These are phyloP conservation scores for Teratosphaeria gauchensis DNA, from an alignment of 2,329 filamentous ascomycete genomes.

Conservation along the genomic window DNA sequence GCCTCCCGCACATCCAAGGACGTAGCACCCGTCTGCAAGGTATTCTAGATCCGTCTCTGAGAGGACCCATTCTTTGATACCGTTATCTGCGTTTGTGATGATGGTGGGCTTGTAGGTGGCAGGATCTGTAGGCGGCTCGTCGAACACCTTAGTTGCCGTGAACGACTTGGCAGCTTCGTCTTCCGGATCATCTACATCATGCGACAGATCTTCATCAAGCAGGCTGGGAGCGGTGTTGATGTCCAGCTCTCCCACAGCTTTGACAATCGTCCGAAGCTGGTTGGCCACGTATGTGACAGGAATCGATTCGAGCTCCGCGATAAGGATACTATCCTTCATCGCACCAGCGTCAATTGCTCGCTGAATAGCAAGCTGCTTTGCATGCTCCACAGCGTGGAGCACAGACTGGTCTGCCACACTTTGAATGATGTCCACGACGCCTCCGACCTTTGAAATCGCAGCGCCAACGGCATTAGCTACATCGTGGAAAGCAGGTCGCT, in stretches of 20 bases:
- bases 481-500: constrained; percentile 43
- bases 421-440: constrained; percentile 44
- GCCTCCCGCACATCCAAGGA: constrained; percentile 53
- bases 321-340: constrained; percentile 29
- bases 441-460: constrained; percentile 47
- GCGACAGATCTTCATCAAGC: constrained; percentile 10
- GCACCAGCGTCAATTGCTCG: constrained; percentile 27
- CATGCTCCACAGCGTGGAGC: constrained; percentile 31
- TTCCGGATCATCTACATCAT: constrained; percentile 7
- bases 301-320: constrained; percentile 38
- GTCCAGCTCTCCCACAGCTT: constrained; percentile 24
- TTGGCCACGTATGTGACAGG: constrained; percentile 28
- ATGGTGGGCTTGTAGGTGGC: constrained; percentile 37
- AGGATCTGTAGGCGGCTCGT: constrained; percentile 20
- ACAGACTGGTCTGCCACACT: constrained; percentile 32
- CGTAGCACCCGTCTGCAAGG: constrained; percentile 50
- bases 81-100: constrained; percentile 32
- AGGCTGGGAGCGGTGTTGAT: constrained; percentile 12
- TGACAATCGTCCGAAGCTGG: constrained; percentile 23
- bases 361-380: constrained; percentile 28
- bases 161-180: constrained; percentile 17
- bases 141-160: constrained; percentile 24
- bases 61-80: constrained; percentile 44
- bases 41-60: constrained; percentile 49
- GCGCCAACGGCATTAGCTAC: constrained; percentile 54